These are phyloP conservation scores for Diplodia mutila DNA, from an alignment of 2,329 filamentous ascomycete genomes.

Conservation along the genomic window DNA sequence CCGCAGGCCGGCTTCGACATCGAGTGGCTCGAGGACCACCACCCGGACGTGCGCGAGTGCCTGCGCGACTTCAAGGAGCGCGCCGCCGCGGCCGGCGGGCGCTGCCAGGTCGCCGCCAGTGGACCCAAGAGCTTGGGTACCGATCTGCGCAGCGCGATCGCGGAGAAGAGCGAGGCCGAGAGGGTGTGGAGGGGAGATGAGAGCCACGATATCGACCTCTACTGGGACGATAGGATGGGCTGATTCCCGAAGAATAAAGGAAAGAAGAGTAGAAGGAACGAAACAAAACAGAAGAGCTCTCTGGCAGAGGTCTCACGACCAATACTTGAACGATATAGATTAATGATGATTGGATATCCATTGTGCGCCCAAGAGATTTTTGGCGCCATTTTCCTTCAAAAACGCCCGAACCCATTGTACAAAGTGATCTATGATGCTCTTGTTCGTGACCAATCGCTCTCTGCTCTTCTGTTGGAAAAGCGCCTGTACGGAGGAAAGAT, in stretches of 20 bases:
- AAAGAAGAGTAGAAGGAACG: neutral
- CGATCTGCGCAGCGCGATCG: constrained; percentile 39
- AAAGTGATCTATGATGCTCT: constrained; percentile 17
- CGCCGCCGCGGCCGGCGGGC: constrained; percentile 31
- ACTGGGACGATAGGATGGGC: constrained; percentile 39
- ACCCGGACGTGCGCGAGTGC: constrained; percentile 30
- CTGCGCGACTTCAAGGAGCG: constrained; percentile 35
- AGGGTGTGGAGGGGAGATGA: constrained; percentile 41
- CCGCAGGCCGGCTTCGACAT: constrained; percentile 29
- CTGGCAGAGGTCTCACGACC: neutral
- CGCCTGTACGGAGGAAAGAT: neutral
- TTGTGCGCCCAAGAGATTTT: constrained; percentile 6
- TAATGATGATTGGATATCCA: constrained; percentile 24
- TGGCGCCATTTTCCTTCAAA: neutral
- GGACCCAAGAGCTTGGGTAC: constrained; percentile 40
- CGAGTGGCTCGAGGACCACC: constrained; percentile 33
- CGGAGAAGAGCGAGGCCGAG: constrained; percentile 36
- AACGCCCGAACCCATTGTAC: constrained; percentile 8
- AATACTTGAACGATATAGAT: constrained; percentile 14
- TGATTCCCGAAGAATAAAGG: constrained; percentile 16
- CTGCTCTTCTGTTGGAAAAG: constrained; percentile 1
- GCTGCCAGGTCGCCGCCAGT: constrained; percentile 38
- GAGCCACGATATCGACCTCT: constrained; percentile 37
- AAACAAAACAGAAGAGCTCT: neutral
- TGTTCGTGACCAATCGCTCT: constrained; percentile 10